These are phyloP conservation scores for Halophytophthora polymorphica DNA, from an alignment of 352 stramenopile genomes.

Conservation along the genomic window DNA sequence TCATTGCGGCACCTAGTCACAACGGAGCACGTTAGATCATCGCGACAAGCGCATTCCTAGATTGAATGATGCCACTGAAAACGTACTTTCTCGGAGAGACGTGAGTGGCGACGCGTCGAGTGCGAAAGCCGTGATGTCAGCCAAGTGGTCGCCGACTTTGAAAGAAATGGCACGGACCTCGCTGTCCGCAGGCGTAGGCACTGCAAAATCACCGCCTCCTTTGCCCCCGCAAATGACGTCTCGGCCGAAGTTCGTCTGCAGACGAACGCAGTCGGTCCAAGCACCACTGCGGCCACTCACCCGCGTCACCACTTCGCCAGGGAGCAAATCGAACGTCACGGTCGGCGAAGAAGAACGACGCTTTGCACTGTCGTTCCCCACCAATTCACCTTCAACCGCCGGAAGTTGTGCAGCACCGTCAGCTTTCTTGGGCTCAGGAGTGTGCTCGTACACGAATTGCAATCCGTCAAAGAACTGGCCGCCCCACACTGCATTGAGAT, in stretches of 20 bases:
- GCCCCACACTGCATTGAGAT: conserved; percentile 61
- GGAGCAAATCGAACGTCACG: conserved; percentile 31
- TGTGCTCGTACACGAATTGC: conserved; percentile 53
- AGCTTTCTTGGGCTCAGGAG: neutral
- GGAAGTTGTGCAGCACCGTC: conserved; percentile 1
- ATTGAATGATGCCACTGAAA: neutral
- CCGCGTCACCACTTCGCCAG: conserved; percentile 44
- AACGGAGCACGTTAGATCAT: neutral
- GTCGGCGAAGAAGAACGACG: conserved; percentile 27
- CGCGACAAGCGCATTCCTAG: neutral
- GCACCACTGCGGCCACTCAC: conserved; percentile 65
- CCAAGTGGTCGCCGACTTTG: conserved; percentile 66
- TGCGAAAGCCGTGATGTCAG: conserved; percentile 51
- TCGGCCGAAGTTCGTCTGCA: conserved; percentile 72
- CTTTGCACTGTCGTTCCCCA: conserved; percentile 50
- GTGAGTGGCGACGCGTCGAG: conserved; percentile 14
- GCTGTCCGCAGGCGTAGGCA: conserved; percentile 24
- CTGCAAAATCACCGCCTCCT: conserved; percentile 53
- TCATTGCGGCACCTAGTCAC: conserved; percentile 19
- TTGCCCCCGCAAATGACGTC: conserved; percentile 48
- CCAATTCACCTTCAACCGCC: conserved; percentile 25
- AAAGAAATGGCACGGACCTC: conserved; percentile 65
- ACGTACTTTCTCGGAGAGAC: conserved; percentile 19
- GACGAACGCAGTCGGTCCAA: conserved; percentile 63
- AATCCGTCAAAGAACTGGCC: conserved; percentile 67